Percentiles rank a stretch among this genome's conserved stretches.
Conservation (phyloP, 2,329 filamentous ascomycete species). For the Aspergillus persii region DNA sequence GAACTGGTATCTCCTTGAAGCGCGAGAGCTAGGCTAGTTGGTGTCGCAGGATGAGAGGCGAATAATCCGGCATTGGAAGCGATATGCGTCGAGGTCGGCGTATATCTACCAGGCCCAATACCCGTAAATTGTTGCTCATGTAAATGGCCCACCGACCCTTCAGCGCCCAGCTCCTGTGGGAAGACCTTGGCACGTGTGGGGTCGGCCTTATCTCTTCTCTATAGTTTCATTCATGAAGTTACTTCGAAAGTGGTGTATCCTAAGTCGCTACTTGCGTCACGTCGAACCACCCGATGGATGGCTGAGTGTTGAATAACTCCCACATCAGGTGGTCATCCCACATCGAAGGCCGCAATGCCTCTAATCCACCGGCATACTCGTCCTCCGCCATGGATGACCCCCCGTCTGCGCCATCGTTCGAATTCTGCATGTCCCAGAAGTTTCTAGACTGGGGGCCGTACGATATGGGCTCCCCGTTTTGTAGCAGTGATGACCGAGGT, state of each 20-base stretch:
- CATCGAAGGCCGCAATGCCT: not conserved
- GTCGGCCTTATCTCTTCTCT: not conserved
- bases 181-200: not conserved
- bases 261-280: not conserved
- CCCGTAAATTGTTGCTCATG: not conserved
- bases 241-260: not conserved
- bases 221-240: not conserved
- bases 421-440: not conserved
- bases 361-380: not conserved
- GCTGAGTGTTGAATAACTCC: constrained; percentile 1
- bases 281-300: not conserved
- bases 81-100: not conserved
- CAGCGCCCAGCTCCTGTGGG: not conserved
- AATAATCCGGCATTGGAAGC: not conserved
- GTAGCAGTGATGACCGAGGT: not conserved
- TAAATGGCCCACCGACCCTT: not conserved
- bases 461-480: not conserved
- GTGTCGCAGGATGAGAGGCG: not conserved
- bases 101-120: not conserved
- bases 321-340: constrained; percentile 2
- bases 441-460: not conserved
- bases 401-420: not conserved
- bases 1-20: not conserved
- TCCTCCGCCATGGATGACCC: not conserved
- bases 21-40: not conserved